Base-by-base conservation (phyloP, 306 rosid genomes). In the Castanea mollissima region DNA sequence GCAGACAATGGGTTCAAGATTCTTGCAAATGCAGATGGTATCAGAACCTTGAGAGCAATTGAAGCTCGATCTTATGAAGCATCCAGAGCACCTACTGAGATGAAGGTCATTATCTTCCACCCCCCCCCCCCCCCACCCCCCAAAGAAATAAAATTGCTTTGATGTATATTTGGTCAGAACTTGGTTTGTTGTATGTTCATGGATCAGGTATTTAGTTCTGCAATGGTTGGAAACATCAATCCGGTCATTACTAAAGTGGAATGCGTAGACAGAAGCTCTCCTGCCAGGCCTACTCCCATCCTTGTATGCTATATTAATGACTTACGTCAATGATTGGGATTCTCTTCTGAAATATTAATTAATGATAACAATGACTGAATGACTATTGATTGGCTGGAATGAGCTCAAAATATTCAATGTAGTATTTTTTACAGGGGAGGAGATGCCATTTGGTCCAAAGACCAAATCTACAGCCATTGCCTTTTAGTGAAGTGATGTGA, bases 21-120 rank as follows among this genome's bases (percentile, higher is more conserved):
- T 73, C 97, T 93, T 64, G 97, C 91, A 62, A 93, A 87, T 87
- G 85, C 89, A 76, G 82, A 32, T 79, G 93, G 98, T 69, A 87
- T 81, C 60, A 89, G 92, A 87, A 83, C 89, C 59, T 71, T 91
- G 54, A 90, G 89, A 83, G 74, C 88, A 41, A 49, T 79, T 58
- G 89, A 90, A 80, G 69, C 91, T 34, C 82, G 91, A 59, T 83
- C 86, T 60, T 89, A 89, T 85, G 97, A 92, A 74, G 88, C 89
- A 82, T 74, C 90, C 80, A 86, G 96, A 79, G 78, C 89, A 4
- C 86, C 97, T 55, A 58, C 90, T 65, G 97, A 89, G 69, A 90
- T 73, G 84, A 93, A 93, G 98, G 98, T 93, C 76, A 44, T 51
- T 29, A 14, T 38, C 77, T 74, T 74, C 80, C 70, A 25, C 52